These are phyloP conservation scores for Cyanodermella asteris DNA, from an alignment of 2,329 filamentous ascomycete species.

Conservation along the genomic window DNA sequence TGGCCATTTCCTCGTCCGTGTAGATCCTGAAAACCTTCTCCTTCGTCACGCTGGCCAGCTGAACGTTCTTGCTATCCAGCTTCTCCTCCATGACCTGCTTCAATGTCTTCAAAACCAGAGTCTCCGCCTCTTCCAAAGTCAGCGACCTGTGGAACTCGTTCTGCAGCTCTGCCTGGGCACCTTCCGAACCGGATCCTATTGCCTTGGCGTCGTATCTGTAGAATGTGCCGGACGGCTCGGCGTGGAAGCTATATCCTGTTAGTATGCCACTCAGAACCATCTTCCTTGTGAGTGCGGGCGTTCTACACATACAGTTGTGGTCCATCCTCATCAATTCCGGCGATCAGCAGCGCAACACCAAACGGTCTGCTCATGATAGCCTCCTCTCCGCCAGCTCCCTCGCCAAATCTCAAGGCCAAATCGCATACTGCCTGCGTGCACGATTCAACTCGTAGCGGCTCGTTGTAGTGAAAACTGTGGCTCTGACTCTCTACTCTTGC, in stretches of 20 bases:
- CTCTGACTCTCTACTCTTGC: conserved; percentile 93
- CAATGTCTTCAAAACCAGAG: conserved; percentile 84
- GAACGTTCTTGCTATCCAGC: conserved; percentile 94
- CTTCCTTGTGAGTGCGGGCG: not conserved
- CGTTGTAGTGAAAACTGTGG: conserved; percentile 95
- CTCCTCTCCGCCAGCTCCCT: conserved; percentile 93
- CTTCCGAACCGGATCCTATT: conserved; percentile 91
- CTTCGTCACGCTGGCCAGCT: conserved; percentile 91
- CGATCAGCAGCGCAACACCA: conserved; percentile 87
- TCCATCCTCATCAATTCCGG: conserved; percentile 90
- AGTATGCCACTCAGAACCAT: not conserved
- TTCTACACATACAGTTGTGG: conserved; percentile 49
- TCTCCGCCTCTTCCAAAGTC: conserved; percentile 80
- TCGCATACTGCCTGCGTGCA: conserved; percentile 98
- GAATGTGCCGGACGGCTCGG: conserved; percentile 92
- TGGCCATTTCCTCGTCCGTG: conserved; percentile 89
- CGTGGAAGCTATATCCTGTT: conserved; percentile 49
- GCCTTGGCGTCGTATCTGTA: conserved; percentile 98
- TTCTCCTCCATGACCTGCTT: conserved; percentile 99
- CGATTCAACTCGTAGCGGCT: conserved; percentile 84
- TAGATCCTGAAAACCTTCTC: conserved; percentile 98
- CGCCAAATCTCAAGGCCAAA: conserved; percentile 82
- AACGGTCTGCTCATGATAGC: conserved; percentile 97
- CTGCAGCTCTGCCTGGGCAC: conserved; percentile 90
- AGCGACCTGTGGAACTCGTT: conserved; percentile 98